Percentiles rank a stretch among this genome's conserved stretches.
These are phyloP conservation scores for Botryotinia convoluta DNA, from an alignment of 2,329 filamentous ascomycete genomes.

Conservation along the genomic window DNA sequence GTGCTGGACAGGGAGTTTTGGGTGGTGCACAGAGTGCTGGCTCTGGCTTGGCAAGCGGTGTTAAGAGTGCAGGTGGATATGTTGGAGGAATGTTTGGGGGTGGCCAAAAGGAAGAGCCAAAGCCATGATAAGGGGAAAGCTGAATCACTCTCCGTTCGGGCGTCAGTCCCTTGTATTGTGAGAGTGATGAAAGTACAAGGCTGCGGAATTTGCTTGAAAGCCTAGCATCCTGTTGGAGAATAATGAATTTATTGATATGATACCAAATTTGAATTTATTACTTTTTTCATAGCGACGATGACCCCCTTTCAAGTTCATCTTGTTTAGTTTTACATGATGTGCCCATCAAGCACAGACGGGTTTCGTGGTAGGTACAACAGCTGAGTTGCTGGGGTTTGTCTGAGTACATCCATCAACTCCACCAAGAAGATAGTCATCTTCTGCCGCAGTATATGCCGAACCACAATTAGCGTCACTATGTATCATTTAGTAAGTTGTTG, in stretches of 20 bases:
- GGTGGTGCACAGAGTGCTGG: constrained; percentile 23
- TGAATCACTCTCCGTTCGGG: not conserved
- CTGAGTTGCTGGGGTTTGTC: constrained; percentile 39
- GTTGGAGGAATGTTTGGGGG: constrained; percentile 24
- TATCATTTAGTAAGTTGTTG: not conserved
- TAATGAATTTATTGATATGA: not conserved
- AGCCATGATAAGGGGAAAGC: not conserved
- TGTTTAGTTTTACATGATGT: not conserved
- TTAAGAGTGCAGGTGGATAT: constrained; percentile 22
- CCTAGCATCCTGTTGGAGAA: not conserved
- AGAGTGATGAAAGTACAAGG: not conserved
- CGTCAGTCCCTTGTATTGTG: not conserved
- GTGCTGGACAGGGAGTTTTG: constrained; percentile 21
- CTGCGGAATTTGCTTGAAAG: not conserved
- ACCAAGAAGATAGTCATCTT: constrained; percentile 45
- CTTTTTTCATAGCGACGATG: not conserved
- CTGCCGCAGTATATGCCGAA: constrained; percentile 43
- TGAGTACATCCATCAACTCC: constrained; percentile 39
- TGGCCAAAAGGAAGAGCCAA: constrained; percentile 12
- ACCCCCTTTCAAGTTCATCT: too few species aligned
- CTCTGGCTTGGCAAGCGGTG: constrained; percentile 22
- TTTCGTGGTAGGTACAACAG: constrained; percentile 30
- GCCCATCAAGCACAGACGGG: constrained; percentile 35
- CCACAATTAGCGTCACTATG: constrained; percentile 49
- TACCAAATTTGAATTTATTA: not conserved